These are phyloP conservation scores for Camelina hispida DNA, from an alignment of 345 rosid species.

Conservation along the genomic window DNA sequence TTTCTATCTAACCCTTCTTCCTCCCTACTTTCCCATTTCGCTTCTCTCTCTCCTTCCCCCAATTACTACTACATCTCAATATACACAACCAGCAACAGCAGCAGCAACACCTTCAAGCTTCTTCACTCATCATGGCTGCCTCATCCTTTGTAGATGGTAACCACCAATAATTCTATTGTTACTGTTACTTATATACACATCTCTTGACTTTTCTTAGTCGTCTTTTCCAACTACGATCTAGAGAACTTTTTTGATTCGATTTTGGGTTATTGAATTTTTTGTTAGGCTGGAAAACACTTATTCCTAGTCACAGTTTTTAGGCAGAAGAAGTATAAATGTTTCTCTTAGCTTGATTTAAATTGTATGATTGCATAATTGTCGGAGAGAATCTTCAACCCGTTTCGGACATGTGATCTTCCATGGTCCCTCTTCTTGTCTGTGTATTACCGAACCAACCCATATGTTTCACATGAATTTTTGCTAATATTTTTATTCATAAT, in stretches of 20 bases:
- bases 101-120: slow-evolving; percentile 33
- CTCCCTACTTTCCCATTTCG: slow-evolving; percentile 39
- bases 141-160: slow-evolving; percentile 41
- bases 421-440: slow-evolving; percentile 44
- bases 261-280: slow-evolving; percentile 5
- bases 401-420: slow-evolving; percentile 35
- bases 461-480: slow-evolving; percentile 26
- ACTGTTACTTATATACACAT: neutral
- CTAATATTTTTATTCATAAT: slow-evolving; percentile 16
- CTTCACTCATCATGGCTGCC: slow-evolving; percentile 48
- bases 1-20: slow-evolving; percentile 29
- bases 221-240: slow-evolving; percentile 8
- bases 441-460: slow-evolving; percentile 32
- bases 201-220: neutral
- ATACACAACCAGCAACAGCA: neutral
- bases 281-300: slow-evolving; percentile 32
- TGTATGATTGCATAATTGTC: slow-evolving; percentile 26
- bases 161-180: neutral
- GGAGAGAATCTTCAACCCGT: slow-evolving; percentile 30
- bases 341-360: slow-evolving; percentile 37
- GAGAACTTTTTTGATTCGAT: slow-evolving; percentile 19
- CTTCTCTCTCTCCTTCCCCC: slow-evolving; percentile 9
- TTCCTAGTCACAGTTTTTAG: neutral
- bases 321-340: neutral
- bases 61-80: slow-evolving; percentile 23